Evolutionary conservation across 78 protist species (phyloP), one percentile per base, ranked within the genome.

Genomic region (Cavenderia fasciculata): DNA sequence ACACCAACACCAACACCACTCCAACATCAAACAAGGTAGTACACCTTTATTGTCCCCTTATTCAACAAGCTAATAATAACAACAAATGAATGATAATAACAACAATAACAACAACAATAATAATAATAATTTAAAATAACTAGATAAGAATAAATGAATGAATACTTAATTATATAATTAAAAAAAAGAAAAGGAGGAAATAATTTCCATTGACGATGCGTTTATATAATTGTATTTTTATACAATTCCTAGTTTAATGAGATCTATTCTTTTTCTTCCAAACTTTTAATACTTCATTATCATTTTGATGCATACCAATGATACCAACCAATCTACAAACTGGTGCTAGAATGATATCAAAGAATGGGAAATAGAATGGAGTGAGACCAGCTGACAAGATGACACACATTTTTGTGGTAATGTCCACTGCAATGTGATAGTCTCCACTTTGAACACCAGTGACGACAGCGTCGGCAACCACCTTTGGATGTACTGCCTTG

Each of bases 271-370:
- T 77, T 8, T 77, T 77, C 70, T 63, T 77, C 74, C 74, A 77
- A 16, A 74, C 54, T n/a, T 43, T 61, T 38, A 63, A 12, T 23
- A 77, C 87, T 40, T 46, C 87, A 12, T 44, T 27, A 63, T 77
- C 87, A 38, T 77, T 77, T 65, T 77, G 87, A 18, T 77, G 31
- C 87, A 77, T 77, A 19, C 75, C 74, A 61, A 77, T 63, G 29
- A 77, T 14, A 51, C 87, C 87, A 25, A 63, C 75, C 21, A 77
- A 38, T 33, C 61, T 49, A 36, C 68, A 43, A 38, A 77, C 29
- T 44, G 87, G 87, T n/a, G 87, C 73, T 1, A 77, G 11, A 5
- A 63, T 31, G 0, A 77, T 77, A 38, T 77, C 87, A 63, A 77
- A 77, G 49, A 77, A 77, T 25, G 87, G 70, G 65, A 21, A 77